phyloP scores from a whole-genome alignment of 768 basidiomycete species.

The Pisolithus sp. region DNA sequence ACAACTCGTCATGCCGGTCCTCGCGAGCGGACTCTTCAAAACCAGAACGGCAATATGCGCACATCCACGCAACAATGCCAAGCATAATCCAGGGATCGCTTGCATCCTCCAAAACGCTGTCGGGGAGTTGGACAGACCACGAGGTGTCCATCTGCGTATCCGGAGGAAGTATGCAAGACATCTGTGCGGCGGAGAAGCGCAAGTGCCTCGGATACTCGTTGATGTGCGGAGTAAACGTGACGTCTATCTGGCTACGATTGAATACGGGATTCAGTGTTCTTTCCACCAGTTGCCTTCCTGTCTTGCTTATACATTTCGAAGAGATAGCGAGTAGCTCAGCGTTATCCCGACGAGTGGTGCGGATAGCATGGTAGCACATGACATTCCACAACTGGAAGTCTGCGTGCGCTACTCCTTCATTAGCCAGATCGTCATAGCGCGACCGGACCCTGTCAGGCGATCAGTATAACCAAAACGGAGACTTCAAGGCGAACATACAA shows the following conservation, averaged over 20 bases:
- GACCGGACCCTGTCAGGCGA: not conserved
- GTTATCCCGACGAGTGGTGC: not conserved
- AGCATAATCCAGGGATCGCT: not conserved
- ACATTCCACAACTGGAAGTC: not conserved
- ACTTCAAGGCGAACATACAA: not conserved
- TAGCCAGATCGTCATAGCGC: not conserved
- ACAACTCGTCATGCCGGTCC: not conserved
- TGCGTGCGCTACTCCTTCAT: not conserved
- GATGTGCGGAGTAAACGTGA: not conserved
- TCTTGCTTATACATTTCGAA: not conserved
- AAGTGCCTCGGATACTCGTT: not conserved
- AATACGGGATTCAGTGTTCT: not conserved
- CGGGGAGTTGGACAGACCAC: not conserved
- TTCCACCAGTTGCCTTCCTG: not conserved
- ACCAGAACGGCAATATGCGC: not conserved
- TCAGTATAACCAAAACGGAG: not conserved
- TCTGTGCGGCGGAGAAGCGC: not conserved
- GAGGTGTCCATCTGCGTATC: not conserved
- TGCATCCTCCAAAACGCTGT: not conserved
- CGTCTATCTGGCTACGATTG: not conserved
- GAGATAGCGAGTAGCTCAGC: not conserved
- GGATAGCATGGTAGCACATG: not conserved
- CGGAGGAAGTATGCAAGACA: not conserved
- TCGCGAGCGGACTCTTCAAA: not conserved
- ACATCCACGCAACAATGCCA: not conserved